phyloP scores from a whole-genome alignment of 805 yeast species.

The Candida dajiaensis region DNA sequence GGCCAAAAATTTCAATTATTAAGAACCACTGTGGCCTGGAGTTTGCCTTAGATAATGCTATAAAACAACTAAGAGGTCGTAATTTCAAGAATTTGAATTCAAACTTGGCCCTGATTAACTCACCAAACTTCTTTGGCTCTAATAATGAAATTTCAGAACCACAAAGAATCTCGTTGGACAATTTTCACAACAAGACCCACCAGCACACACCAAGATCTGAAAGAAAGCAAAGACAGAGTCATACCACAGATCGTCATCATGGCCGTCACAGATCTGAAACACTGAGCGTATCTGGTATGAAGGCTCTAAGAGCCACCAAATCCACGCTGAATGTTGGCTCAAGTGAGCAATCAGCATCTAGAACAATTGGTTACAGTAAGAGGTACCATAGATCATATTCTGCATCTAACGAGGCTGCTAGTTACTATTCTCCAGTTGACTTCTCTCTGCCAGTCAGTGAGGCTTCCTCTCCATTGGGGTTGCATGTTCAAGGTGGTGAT shows the following conservation, averaged over 20 bases:
- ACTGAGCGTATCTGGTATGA: conserved; percentile 12
- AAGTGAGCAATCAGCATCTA: not conserved
- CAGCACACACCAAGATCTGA: not conserved
- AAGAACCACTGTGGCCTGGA: conserved; percentile 89
- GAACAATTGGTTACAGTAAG: not conserved
- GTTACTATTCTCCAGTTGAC: conserved; percentile 1
- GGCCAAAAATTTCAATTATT: conserved; percentile 87
- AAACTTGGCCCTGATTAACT: conserved; percentile 18
- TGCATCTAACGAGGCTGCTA: conserved; percentile 13
- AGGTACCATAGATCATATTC: conserved; percentile 20
- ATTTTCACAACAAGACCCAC: not conserved
- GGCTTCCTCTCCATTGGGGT: conserved; percentile 12
- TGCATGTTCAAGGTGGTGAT: conserved; percentile 5
- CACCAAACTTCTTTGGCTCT: conserved; percentile 12
- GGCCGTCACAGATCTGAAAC: conserved; percentile 24
- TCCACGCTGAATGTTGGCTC: conserved; percentile 8
- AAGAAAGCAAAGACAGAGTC: too few relatives aligned
- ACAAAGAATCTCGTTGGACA: not conserved
- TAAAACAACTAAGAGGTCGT: conserved; percentile 58
- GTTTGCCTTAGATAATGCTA: conserved; percentile 77
- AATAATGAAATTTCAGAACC: not conserved
- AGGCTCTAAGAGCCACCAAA: conserved; percentile 12
- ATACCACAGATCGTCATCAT: conserved; percentile 8
- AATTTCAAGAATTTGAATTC: conserved; percentile 36
- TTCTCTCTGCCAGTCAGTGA: conserved; percentile 16